phyloP scores from a whole-genome alignment of 1,284 basidiomycete species.

The Cystobasidium slooffiae region DNA sequence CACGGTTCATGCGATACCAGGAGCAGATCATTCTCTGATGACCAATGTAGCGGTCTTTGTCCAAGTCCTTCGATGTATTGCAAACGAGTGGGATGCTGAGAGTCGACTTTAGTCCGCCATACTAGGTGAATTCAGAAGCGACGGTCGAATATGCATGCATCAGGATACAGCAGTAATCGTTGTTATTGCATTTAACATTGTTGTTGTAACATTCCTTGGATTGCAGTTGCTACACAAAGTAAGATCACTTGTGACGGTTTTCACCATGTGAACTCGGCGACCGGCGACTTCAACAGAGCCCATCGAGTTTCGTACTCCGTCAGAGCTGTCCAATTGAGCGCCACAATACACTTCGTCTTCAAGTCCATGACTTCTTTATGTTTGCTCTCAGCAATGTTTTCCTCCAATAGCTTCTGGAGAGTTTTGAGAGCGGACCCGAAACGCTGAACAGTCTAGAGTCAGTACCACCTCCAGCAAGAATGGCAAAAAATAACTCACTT shows the following conservation, averaged over 20 bases:
- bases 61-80: conserved; percentile 74
- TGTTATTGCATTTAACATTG: neutral
- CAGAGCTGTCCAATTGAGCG: conserved; percentile 46
- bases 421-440: conserved; percentile 52
- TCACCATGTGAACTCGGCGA: conserved; percentile 20
- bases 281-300: conserved; percentile 19
- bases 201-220: neutral
- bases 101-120: neutral
- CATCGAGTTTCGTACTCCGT: conserved; percentile 35
- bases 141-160: neutral
- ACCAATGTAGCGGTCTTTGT: conserved; percentile 84
- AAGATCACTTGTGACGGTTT: neutral
- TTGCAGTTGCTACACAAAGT: neutral
- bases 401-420: conserved; percentile 53
- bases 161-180: neutral
- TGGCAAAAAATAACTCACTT: conserved; percentile 37
- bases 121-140: neutral
- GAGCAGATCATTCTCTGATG: conserved; percentile 90
- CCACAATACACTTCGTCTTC: conserved; percentile 47
- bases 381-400: conserved; percentile 53
- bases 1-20: conserved; percentile 77
- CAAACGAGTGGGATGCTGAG: conserved; percentile 52
- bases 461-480: neutral
- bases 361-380: conserved; percentile 49
- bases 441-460: neutral